phyloP scores from a whole-genome alignment of 1,139 yeast genomes.

The Candida albicans region DNA sequence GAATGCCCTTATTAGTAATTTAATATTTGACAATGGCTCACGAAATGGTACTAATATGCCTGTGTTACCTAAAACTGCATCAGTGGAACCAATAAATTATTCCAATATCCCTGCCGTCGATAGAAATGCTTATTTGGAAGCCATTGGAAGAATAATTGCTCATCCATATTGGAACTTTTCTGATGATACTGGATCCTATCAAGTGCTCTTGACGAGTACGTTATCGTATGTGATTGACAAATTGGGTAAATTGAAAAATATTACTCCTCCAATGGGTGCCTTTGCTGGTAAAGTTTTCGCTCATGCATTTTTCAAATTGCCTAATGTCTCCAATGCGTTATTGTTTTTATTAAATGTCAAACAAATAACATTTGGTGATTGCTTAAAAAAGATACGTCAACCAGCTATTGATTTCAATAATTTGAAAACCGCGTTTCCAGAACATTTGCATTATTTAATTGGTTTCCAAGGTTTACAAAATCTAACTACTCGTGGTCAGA shows the following conservation, averaged over 20 bases:
- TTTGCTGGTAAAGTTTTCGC: conserved; percentile 83
- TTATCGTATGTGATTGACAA: conserved; percentile 55
- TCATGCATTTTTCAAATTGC: conserved; percentile 58
- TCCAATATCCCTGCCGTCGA: conserved; percentile 36
- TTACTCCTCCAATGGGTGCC: conserved; percentile 63
- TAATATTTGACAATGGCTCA: conserved; percentile 19
- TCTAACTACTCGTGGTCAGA: conserved; percentile 23
- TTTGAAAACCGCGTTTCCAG: conserved; percentile 32
- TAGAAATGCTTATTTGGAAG: conserved; percentile 70
- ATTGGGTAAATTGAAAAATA: conserved; percentile 50
- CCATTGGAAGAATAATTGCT: conserved; percentile 64
- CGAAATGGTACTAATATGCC: conserved; percentile 5
- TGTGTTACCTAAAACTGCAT: conserved; percentile 6
- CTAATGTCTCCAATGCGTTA: conserved; percentile 62
- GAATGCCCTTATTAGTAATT: conserved; percentile 51
- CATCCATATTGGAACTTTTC: conserved; percentile 60
- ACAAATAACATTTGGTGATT: conserved; percentile 33
- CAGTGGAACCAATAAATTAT: conserved; percentile 10
- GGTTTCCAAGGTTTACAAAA: conserved; percentile 32
- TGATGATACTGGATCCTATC: conserved; percentile 26
- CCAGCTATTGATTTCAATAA: background rate
- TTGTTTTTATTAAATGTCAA: conserved; percentile 62
- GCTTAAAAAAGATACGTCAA: conserved; percentile 19
- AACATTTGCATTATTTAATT: conserved; percentile 39
- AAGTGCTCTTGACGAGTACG: conserved; percentile 48